Base-by-base conservation (phyloP, 805 yeast species). In the Phaffomyces antillensis region DNA sequence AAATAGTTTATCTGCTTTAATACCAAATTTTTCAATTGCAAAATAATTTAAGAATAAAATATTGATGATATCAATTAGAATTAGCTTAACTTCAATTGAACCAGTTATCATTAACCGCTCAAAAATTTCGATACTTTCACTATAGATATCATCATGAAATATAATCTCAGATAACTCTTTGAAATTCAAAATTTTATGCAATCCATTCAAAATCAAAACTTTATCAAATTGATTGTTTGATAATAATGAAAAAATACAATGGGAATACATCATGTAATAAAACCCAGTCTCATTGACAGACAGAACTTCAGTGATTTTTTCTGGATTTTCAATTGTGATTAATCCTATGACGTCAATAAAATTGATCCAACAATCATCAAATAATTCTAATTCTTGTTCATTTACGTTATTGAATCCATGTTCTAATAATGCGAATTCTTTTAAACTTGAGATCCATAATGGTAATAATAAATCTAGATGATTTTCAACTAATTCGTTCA, bases 211-310 rank as follows among this genome's bases (percentile, higher is more conserved):
- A 3, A 81, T 75, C 28, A 63, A 57, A 28, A 56, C 45, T 20
- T 65, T 61, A 12, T 56, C 41, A 1, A 51, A 48, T 31, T 47
- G 44, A 13, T 49, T 45, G 37, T 53, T 54, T 41, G 73, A 75
- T 40, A 83, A 73, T 49, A 89, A 68, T 0, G 83, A 76, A 53
- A 86, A 95, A 40, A 89, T 72, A 59, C 96, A 87, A 52, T 86
- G 85, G 11, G 96, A 86, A 64, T 84, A 86, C 35, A 90, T 61
- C 28, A 89, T 82, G 58, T 87, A 85, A 62, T 85, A 81, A 52
- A 89, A 85, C 49, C 77, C 78, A 5, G 74, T 70, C 2, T 77
- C 66, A 49, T 82, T 89, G 11, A 73, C 79, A 6, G 71, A 73
- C 38, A 86, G 60, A 32, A 77, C 68, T 2, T 68, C 64, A 7